These are phyloP conservation scores for Fusarium sp. DNA, from an alignment of 2,329 filamentous ascomycete genomes.

Conservation along the genomic window DNA sequence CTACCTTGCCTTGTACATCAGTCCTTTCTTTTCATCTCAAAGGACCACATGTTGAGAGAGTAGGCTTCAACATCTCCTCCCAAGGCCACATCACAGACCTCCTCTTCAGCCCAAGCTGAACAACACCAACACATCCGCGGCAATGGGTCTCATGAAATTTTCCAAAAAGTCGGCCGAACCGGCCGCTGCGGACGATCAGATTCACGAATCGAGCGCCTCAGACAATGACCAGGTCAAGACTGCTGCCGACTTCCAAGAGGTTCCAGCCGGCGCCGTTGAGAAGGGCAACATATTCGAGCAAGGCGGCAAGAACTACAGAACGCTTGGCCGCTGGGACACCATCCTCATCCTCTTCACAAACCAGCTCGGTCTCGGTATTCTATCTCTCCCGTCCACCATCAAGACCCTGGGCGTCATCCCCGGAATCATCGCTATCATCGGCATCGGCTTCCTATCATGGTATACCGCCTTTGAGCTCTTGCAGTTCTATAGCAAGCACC, in stretches of 20 bases:
- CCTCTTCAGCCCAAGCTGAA: background rate
- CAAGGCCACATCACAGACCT: background rate
- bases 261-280: conserved; percentile 25
- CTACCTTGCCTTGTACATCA: background rate
- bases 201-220: conserved; percentile 22
- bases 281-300: conserved; percentile 42
- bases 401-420: conserved; percentile 74
- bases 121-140: background rate
- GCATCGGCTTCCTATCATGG: conserved; percentile 72
- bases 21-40: background rate
- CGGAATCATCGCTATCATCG: conserved; percentile 74
- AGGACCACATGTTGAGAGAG: background rate
- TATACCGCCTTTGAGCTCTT: conserved; percentile 62
- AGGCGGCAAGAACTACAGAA: conserved; percentile 43
- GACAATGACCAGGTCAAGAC: conserved; percentile 30
- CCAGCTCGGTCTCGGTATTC: conserved; percentile 52
- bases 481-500: conserved; percentile 76
- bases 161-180: conserved; percentile 17
- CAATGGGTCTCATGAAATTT: conserved; percentile 34
- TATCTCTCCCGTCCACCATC: conserved; percentile 78
- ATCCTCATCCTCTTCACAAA: conserved; percentile 45
- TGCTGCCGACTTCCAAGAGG: conserved; percentile 29
- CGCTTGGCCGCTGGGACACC: conserved; percentile 41
- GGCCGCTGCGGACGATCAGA: background rate
- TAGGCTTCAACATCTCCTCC: background rate